Conservation (phyloP, 345 rosid genomes). For the Barbarea vulgaris region DNA sequence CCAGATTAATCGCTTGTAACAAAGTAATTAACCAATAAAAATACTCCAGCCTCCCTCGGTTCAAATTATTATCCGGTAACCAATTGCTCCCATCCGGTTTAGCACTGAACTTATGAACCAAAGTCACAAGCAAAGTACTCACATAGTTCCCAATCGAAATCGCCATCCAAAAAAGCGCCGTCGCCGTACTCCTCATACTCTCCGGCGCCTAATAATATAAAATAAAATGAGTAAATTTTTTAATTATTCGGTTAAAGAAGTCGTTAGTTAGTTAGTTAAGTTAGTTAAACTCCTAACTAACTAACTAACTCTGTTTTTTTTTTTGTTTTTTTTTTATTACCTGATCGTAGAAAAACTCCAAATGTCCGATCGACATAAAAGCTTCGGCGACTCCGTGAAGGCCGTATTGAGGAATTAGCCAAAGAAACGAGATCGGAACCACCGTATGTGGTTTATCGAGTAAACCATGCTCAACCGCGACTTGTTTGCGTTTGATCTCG, state of each 20-base stretch:
- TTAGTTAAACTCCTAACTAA: too few species aligned
- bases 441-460: constrained; percentile 43
- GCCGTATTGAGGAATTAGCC: constrained; percentile 76
- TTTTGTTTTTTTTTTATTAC: too few species aligned
- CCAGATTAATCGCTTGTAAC: constrained; percentile 59
- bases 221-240: not conserved
- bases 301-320: too few species aligned
- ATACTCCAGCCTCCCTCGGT: constrained; percentile 77
- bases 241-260: not conserved
- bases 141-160: constrained; percentile 69
- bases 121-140: constrained; percentile 69
- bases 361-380: constrained; percentile 83
- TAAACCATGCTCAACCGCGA: constrained; percentile 49
- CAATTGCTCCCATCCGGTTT: constrained; percentile 72
- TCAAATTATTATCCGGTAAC: constrained; percentile 76
- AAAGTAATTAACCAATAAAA: constrained; percentile 79
- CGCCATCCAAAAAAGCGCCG: constrained; percentile 73
- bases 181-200: constrained; percentile 85
- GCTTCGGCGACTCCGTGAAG: constrained; percentile 92
- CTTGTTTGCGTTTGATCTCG: constrained; percentile 62
- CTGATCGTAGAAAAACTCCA: constrained; percentile 80
- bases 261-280: not conserved
- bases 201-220: constrained; percentile 57
- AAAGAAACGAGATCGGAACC: constrained; percentile 69
- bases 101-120: constrained; percentile 66